These are phyloP conservation scores for Thalia dealbata DNA, from an alignment of 176 grass and related monocot species.

Conservation along the genomic window DNA sequence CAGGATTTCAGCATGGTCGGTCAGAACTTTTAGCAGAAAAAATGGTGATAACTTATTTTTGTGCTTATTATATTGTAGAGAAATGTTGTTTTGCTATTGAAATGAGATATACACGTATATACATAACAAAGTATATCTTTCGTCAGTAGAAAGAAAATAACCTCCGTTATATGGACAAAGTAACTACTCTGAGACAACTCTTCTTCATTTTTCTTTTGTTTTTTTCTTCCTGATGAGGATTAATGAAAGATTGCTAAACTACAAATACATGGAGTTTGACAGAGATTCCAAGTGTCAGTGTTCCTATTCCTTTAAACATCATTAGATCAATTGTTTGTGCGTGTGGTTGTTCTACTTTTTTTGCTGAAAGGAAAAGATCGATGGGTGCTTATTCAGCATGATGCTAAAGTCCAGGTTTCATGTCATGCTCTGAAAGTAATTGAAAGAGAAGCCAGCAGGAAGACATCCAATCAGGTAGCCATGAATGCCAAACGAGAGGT, in stretches of 20 bases:
- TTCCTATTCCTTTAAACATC: not conserved
- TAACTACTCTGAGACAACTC: no score
- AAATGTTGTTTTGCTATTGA: no score
- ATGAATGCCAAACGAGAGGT: not conserved
- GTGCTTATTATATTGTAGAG: no score
- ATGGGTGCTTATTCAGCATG: not conserved
- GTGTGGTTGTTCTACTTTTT: not conserved
- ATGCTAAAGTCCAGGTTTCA: not conserved
- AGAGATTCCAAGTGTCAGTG: not conserved
- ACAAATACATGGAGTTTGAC: not conserved
- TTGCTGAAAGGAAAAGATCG: not conserved
- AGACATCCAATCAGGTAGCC: not conserved
- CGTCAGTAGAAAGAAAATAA: no score
- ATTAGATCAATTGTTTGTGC: not conserved
- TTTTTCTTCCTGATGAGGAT: no score
- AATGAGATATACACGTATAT: no score
- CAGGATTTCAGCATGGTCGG: no score
- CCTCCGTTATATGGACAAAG: no score
- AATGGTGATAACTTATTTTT: no score
- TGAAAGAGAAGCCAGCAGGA: not conserved
- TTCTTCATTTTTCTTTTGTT: no score
- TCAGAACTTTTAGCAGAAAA: no score
- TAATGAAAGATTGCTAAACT: not conserved
- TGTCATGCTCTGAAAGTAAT: constrained; percentile 1
- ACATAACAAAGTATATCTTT: no score